phyloP scores from a whole-genome alignment of 148 eudicot genomes.

The Camellia granthamiana region DNA sequence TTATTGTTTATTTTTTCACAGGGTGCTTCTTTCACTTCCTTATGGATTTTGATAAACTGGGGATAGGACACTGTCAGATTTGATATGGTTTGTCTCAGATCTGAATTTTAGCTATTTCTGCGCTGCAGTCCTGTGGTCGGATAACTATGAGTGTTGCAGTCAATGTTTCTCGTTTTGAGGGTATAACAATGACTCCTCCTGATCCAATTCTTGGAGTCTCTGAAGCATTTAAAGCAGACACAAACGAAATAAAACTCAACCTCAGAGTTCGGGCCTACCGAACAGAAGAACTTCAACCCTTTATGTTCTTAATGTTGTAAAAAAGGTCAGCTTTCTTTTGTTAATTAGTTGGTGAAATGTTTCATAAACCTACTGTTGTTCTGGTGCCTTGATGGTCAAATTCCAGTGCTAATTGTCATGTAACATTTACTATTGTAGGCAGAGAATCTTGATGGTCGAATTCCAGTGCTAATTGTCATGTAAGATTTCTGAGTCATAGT shows the following conservation, averaged over 20 bases:
- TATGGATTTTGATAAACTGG: not conserved
- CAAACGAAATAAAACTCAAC: conserved; percentile 80
- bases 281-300: conserved; percentile 98
- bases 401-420: not conserved
- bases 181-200: conserved; percentile 93
- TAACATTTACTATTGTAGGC: conserved; percentile 41
- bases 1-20: not conserved
- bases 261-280: conserved; percentile 98
- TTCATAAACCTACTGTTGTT: not conserved
- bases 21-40: not conserved
- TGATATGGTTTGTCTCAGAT: not conserved
- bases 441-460: conserved; percentile 72
- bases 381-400: not conserved
- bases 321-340: conserved; percentile 51
- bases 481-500: too few species aligned
- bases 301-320: conserved; percentile 88
- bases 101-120: conserved; percentile 6
- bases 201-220: conserved; percentile 98
- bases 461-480: too few species aligned
- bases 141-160: conserved; percentile 69
- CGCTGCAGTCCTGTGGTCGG: conserved; percentile 54
- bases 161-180: conserved; percentile 72
- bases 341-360: not conserved
- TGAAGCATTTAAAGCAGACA: conserved; percentile 93
- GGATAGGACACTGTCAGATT: not conserved